Evolutionary conservation across 805 yeast genomes (phyloP).

Genomic region (Ogataea methanolica): DNA sequence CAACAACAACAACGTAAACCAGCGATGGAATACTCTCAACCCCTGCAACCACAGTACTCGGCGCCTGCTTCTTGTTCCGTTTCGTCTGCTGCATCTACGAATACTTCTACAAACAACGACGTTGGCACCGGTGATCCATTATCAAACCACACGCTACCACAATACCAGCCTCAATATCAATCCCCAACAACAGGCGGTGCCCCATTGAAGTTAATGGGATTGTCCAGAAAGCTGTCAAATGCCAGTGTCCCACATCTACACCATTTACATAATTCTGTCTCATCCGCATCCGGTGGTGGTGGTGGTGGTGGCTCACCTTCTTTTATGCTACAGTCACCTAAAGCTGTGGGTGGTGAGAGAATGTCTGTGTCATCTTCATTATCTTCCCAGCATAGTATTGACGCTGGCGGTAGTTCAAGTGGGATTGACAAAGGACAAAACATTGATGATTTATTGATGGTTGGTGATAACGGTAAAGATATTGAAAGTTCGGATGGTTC

Average conservation of each 20-base stretch:
- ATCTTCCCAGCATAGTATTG: not conserved
- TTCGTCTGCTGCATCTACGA: no score
- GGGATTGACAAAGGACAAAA: not conserved
- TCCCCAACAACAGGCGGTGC: constrained; percentile 1
- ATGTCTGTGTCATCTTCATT: not conserved
- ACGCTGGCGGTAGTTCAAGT: not conserved
- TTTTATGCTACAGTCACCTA: not conserved
- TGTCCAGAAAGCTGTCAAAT: constrained; percentile 19
- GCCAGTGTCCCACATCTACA: constrained; percentile 8
- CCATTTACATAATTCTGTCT: not conserved
- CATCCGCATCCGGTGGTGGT: not conserved
- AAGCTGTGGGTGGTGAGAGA: not conserved
- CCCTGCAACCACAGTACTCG: not conserved
- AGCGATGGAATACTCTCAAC: not conserved
- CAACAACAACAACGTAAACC: not conserved
- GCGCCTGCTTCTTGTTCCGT: no score
- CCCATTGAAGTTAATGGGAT: constrained; percentile 18
- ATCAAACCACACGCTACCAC: no score
- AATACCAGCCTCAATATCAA: not conserved
- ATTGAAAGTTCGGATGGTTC: constrained; percentile 22
- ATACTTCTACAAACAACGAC: no score
- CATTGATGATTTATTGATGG: constrained; percentile 18
- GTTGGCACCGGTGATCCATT: no score
- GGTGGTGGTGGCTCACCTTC: not conserved
- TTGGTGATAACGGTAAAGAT: constrained; percentile 7